These are phyloP conservation scores for Heliocybe sulcata DNA, from an alignment of 1,284 basidiomycete species.

Conservation along the genomic window DNA sequence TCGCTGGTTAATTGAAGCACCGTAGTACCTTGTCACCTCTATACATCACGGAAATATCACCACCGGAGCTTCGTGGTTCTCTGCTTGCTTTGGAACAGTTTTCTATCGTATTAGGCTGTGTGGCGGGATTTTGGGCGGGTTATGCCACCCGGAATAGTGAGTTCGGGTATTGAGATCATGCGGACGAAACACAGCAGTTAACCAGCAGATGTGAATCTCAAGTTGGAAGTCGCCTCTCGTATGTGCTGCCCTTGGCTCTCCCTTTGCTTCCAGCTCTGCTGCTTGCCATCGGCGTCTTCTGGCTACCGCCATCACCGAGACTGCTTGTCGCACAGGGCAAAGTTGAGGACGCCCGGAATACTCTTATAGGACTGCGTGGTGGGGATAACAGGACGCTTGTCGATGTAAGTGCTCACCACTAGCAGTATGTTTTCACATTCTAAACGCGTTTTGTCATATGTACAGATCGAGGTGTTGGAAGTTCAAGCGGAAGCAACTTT, in stretches of 20 bases:
- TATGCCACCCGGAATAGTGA: conserved; percentile 61
- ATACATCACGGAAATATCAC: conserved; percentile 79
- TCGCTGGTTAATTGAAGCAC: not conserved
- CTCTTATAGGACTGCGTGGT: conserved; percentile 46
- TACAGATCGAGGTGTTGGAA: conserved; percentile 64
- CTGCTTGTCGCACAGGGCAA: conserved; percentile 52
- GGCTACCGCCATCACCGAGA: conserved; percentile 70
- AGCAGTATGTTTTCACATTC: too few species aligned
- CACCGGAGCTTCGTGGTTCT: conserved; percentile 76
- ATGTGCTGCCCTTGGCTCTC: conserved; percentile 70
- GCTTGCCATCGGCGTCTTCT: conserved; percentile 53
- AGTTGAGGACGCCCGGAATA: conserved; percentile 41
- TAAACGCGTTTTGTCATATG: too few species aligned
- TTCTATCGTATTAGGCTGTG: conserved; percentile 71
- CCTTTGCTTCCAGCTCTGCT: conserved; percentile 66
- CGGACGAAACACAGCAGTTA: not conserved
- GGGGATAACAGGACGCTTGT: not conserved
- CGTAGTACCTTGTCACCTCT: conserved; percentile 68
- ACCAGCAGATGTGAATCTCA: too few species aligned
- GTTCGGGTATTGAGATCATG: conserved; percentile 15
- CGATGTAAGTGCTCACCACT: not conserved
- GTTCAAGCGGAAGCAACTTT: conserved; percentile 61
- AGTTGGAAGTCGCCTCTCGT: conserved; percentile 57
- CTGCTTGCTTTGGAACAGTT: conserved; percentile 76
- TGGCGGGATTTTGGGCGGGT: conserved; percentile 77